Percentiles rank a stretch among this genome's conserved stretches.
These are phyloP conservation scores for Dioscorea zingiberensis DNA, from an alignment of 106 monocot genomes.

Conservation along the genomic window DNA sequence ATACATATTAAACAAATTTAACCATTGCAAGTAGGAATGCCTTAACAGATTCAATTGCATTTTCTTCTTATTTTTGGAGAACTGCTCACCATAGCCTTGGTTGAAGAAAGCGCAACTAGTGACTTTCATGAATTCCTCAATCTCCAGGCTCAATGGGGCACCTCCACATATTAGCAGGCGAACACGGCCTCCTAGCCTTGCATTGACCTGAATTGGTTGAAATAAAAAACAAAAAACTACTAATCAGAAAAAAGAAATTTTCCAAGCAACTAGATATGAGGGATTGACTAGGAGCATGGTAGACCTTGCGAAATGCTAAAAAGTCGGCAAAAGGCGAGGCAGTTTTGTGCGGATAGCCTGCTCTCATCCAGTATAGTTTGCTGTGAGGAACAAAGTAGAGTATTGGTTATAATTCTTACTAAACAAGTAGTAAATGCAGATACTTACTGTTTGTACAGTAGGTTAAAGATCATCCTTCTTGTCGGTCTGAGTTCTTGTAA, in stretches of 20 bases:
- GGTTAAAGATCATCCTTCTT: conserved; percentile 79
- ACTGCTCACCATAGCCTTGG: conserved; percentile 83
- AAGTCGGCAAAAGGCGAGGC: conserved; percentile 79
- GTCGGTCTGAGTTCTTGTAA: conserved; percentile 65
- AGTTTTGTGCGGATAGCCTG: conserved; percentile 53
- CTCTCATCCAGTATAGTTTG: conserved; percentile 71
- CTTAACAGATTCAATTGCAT: too few species aligned
- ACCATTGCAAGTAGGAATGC: too few species aligned
- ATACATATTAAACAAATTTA: not conserved
- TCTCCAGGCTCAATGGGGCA: conserved; percentile 73
- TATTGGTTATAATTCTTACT: not conserved
- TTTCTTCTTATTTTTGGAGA: too few species aligned
- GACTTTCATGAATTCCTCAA: conserved; percentile 87
- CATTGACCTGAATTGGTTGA: conserved; percentile 50
- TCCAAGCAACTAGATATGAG: not conserved
- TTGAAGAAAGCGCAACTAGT: conserved; percentile 59
- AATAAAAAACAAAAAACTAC: not conserved
- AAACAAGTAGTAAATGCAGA: not conserved
- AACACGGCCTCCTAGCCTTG: conserved; percentile 77
- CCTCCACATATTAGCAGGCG: conserved; percentile 84
- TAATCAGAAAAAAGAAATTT: not conserved
- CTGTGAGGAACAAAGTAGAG: conserved; percentile 27
- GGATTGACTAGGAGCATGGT: not conserved
- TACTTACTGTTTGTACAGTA: conserved; percentile 71
- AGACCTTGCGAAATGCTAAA: conserved; percentile 81